A percentile compares a stretch with the other conserved stretches of the same genome.
phyloP scores from a whole-genome alignment of 2,329 filamentous ascomycete genomes.

The Simplicillium aogashimaense region DNA sequence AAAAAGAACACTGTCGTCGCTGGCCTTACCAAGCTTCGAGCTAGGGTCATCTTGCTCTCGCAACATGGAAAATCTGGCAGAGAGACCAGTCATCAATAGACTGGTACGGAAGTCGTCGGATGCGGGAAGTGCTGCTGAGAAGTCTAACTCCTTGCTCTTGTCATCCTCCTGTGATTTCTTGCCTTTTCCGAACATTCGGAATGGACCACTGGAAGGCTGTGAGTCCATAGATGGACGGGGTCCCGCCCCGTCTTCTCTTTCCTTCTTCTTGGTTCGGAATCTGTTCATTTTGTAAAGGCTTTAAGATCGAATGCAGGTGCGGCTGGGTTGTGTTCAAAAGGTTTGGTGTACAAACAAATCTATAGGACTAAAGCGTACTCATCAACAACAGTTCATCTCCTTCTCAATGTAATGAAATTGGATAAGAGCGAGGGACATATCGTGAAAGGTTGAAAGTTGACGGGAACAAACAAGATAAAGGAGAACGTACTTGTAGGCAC shows the following conservation, averaged over 20 bases:
- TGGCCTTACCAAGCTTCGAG: constrained; percentile 85
- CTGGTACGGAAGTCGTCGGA: constrained; percentile 91
- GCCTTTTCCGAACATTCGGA: constrained; percentile 44
- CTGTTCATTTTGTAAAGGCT: constrained; percentile 57
- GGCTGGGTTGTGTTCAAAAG: no score
- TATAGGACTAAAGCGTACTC: no score
- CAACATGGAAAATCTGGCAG: constrained; percentile 93
- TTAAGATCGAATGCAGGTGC: no score
- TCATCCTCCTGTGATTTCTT: constrained; percentile 47
- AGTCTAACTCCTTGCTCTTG: constrained; percentile 58
- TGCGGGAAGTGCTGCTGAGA: constrained; percentile 65
- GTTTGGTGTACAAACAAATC: no score
- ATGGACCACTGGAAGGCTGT: constrained; percentile 37
- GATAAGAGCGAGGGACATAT: no score
- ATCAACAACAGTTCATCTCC: no score
- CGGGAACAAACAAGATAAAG: no score
- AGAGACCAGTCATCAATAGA: constrained; percentile 88
- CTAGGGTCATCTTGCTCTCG: constrained; percentile 87
- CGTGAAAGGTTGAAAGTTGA: no score
- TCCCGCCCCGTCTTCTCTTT: constrained; percentile 41
- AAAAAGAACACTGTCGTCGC: constrained; percentile 84
- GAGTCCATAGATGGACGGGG: constrained; percentile 43
- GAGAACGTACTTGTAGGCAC: no score
- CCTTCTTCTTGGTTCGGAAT: constrained; percentile 65
- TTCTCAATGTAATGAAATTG: no score